Percentiles rank a stretch among this genome's conserved stretches.
These are phyloP conservation scores for Platanthera zijinensis DNA, from an alignment of 106 monocot genomes.

Conservation along the genomic window DNA sequence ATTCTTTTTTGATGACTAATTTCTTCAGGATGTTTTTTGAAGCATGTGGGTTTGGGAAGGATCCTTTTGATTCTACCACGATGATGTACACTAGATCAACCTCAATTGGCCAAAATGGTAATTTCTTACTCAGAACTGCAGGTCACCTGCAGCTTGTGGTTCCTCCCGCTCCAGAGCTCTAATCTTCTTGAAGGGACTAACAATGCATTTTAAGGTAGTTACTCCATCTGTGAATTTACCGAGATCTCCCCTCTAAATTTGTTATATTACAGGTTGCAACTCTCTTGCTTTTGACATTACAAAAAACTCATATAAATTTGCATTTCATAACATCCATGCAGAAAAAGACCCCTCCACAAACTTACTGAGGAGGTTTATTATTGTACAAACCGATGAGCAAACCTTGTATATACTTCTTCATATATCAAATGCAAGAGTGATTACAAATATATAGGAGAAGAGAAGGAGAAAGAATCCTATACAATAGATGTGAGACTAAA, in stretches of 20 bases:
- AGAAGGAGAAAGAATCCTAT: no score
- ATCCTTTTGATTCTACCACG: conserved; percentile 77
- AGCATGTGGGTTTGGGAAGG: conserved; percentile 86
- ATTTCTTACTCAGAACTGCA: conserved; percentile 23
- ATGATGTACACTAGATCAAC: conserved; percentile 71
- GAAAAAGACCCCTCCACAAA: no score
- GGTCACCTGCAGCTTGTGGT: conserved; percentile 12
- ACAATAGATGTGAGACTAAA: no score
- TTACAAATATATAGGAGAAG: no score
- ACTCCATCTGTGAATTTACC: neutral
- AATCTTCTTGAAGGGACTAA: neutral
- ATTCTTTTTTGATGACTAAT: neutral
- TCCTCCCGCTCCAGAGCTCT: neutral
- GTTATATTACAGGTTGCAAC: no score
- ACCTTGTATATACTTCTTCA: no score
- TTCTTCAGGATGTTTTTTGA: conserved; percentile 68
- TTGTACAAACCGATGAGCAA: no score
- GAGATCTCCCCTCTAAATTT: neutral
- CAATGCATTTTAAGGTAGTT: neutral
- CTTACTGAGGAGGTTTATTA: no score
- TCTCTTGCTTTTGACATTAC: no score
- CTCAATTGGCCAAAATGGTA: conserved; percentile 12
- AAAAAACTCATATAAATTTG: no score
- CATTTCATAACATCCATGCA: no score
- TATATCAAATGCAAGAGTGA: no score